A percentile compares a stretch with the other conserved stretches of the same genome.
Conservation (phyloP, 2,329 filamentous ascomycete genomes). For the Leptographium radiaticola region DNA sequence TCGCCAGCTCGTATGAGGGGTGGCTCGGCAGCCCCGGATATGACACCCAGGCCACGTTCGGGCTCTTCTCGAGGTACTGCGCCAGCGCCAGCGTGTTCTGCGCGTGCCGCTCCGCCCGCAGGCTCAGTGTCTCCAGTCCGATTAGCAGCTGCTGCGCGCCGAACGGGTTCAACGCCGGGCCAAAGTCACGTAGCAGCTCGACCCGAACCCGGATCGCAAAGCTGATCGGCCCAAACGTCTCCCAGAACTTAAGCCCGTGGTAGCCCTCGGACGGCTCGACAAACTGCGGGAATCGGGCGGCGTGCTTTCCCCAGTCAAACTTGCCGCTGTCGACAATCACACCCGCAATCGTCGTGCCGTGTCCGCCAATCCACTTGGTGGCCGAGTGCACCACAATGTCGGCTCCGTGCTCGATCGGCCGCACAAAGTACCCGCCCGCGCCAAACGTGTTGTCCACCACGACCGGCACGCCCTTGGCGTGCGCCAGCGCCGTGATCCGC, state of each 20-base stretch:
- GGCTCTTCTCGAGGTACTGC: constrained; percentile 68
- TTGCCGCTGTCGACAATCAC: constrained; percentile 79
- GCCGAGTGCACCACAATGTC: constrained; percentile 92
- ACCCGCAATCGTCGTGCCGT: constrained; percentile 83
- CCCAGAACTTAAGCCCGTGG: constrained; percentile 89
- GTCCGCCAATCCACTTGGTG: constrained; percentile 94
- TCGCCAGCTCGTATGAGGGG: constrained; percentile 63
- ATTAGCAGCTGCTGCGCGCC: constrained; percentile 84
- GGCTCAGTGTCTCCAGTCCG: constrained; percentile 77
- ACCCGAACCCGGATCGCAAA: constrained; percentile 80
- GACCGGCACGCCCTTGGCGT: constrained; percentile 51
- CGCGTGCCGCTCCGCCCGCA: constrained; percentile 78
- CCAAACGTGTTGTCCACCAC: constrained; percentile 91
- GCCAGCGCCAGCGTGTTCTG: constrained; percentile 72
- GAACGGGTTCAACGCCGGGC: constrained; percentile 74
- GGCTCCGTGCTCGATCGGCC: constrained; percentile 79
- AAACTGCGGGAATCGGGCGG: constrained; percentile 81
- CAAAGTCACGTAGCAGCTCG: constrained; percentile 80
- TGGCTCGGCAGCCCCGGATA: constrained; percentile 84
- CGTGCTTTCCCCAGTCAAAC: constrained; percentile 86
- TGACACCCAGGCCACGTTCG: constrained; percentile 82
- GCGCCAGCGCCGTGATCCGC: constrained; percentile 70
- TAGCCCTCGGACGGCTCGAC: constrained; percentile 79
- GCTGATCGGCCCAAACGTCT: constrained; percentile 71
- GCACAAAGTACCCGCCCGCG: constrained; percentile 76